Percentiles rank a stretch among this genome's conserved stretches.
phyloP scores from a whole-genome alignment of 2,329 filamentous ascomycete genomes.

The Aspergillus transmontanensis region DNA sequence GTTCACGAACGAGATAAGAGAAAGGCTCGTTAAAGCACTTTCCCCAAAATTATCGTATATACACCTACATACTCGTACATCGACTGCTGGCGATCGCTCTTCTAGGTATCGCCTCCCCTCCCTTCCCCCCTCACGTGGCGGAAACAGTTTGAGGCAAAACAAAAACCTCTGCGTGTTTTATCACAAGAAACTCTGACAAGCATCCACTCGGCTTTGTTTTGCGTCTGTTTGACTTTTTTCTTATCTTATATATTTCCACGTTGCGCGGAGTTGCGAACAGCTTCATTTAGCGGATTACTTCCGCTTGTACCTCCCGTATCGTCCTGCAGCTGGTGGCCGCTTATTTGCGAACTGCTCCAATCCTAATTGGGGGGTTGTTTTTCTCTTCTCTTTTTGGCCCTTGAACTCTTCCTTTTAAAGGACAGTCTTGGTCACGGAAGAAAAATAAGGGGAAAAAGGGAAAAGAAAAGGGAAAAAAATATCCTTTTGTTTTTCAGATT shows the following conservation, averaged over 20 bases:
- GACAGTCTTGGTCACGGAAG: background rate
- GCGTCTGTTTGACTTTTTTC: background rate
- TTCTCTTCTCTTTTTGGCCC: constrained; percentile 9
- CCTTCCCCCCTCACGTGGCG: constrained; percentile 20
- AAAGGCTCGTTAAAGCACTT: constrained; percentile 6
- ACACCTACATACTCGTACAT: constrained; percentile 12
- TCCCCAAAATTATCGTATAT: constrained; percentile 12
- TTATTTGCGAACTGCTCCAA: constrained; percentile 5
- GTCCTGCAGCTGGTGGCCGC: constrained; percentile 1
- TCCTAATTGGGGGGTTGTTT: constrained; percentile 6
- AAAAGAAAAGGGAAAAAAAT: too few species aligned
- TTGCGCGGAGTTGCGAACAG: constrained; percentile 1
- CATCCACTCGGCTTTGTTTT: background rate
- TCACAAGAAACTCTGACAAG: background rate
- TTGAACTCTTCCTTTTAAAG: constrained; percentile 2
- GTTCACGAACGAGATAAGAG: constrained; percentile 15
- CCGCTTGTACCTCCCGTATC: background rate
- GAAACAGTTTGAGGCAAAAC: constrained; percentile 13
- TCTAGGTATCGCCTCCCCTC: background rate
- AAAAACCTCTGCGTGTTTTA: constrained; percentile 13
- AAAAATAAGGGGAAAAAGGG: background rate
- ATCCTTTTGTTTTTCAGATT: background rate
- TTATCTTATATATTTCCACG: background rate
- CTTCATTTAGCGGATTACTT: constrained; percentile 9
- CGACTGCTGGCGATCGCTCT: constrained; percentile 17